Evolutionary conservation across 495 filamentous ascomycete species (phyloP).

Genomic region (Daldinia caldariorum): DNA sequence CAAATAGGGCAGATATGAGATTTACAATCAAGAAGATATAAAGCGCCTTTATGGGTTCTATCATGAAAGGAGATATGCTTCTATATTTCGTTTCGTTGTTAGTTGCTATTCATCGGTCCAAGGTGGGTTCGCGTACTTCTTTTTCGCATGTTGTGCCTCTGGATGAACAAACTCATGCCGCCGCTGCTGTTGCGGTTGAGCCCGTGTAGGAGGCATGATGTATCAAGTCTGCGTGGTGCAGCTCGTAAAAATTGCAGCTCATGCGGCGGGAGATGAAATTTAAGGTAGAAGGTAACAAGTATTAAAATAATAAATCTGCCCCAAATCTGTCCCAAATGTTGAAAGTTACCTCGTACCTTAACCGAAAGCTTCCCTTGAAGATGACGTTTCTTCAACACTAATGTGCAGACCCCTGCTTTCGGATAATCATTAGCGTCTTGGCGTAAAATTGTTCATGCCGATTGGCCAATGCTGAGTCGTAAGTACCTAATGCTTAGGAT

Average conservation of each 20-base stretch:
- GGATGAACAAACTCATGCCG: slow-evolving; percentile 54
- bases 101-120: slow-evolving; percentile 1
- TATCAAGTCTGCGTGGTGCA: not conserved
- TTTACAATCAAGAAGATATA: slow-evolving; percentile 80
- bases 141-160: slow-evolving; percentile 57
- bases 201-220: slow-evolving; percentile 50
- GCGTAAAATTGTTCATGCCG: not conserved
- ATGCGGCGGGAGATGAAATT: not conserved
- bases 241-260: not conserved
- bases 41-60: slow-evolving; percentile 78
- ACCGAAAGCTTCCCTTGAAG: slow-evolving; percentile 23
- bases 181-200: slow-evolving; percentile 41
- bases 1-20: slow-evolving; percentile 77
- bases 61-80: slow-evolving; percentile 66
- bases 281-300: too few relatives aligned
- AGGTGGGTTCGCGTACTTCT: slow-evolving; percentile 49
- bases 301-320: too few relatives aligned
- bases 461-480: slow-evolving; percentile 1
- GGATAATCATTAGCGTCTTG: slow-evolving; percentile 5
- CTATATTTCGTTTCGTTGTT: slow-evolving; percentile 36
- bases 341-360: slow-evolving; percentile 19
- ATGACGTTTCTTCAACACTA: slow-evolving; percentile 33
- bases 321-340: slow-evolving; percentile 29
- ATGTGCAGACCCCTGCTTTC: slow-evolving; percentile 11
- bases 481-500: slow-evolving; percentile 17